A percentile compares a stretch with the other conserved stretches of the same genome.
Conservation (phyloP, 1,139 yeast species). For the Debaryomycetaceae sp. region DNA sequence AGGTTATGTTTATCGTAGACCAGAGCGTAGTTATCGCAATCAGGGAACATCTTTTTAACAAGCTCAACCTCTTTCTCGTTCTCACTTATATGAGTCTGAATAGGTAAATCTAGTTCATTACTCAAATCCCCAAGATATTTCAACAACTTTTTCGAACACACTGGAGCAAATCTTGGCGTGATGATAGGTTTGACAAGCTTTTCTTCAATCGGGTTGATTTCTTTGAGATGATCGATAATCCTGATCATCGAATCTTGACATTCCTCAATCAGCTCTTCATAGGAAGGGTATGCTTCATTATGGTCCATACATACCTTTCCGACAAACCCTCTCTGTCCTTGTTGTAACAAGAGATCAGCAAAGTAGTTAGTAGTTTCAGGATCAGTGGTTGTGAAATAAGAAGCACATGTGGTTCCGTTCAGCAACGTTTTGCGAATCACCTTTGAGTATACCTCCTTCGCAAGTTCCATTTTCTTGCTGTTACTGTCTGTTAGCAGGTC, state of each 20-base stretch:
- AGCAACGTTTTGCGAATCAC: constrained; percentile 65
- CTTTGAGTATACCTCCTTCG: constrained; percentile 57
- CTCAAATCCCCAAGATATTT: constrained; percentile 62
- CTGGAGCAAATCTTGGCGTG: constrained; percentile 94
- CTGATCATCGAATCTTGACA: constrained; percentile 55
- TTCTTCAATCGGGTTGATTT: constrained; percentile 49
- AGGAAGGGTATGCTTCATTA: constrained; percentile 62
- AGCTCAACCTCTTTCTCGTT: constrained; percentile 70
- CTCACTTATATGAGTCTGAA: constrained; percentile 90
- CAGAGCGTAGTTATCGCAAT: constrained; percentile 63
- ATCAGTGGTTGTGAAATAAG: constrained; percentile 89
- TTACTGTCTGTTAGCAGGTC: constrained; percentile 36
- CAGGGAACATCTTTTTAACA: constrained; percentile 75
- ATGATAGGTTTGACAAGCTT: constrained; percentile 64
- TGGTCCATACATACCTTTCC: constrained; percentile 93
- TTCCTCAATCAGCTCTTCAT: constrained; percentile 59
- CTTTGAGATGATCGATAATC: constrained; percentile 55
- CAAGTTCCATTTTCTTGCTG: constrained; percentile 46
- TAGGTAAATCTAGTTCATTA: constrained; percentile 48
- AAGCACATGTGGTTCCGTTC: constrained; percentile 88
- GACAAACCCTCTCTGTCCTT: constrained; percentile 84
- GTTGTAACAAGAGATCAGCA: constrained; percentile 62
- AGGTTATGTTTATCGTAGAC: constrained; percentile 69
- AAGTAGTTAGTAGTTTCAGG: constrained; percentile 68
- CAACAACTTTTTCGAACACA: constrained; percentile 67